These are phyloP conservation scores for Colletotrichum australisinense DNA, from an alignment of 2,329 filamentous ascomycete species.

Conservation along the genomic window DNA sequence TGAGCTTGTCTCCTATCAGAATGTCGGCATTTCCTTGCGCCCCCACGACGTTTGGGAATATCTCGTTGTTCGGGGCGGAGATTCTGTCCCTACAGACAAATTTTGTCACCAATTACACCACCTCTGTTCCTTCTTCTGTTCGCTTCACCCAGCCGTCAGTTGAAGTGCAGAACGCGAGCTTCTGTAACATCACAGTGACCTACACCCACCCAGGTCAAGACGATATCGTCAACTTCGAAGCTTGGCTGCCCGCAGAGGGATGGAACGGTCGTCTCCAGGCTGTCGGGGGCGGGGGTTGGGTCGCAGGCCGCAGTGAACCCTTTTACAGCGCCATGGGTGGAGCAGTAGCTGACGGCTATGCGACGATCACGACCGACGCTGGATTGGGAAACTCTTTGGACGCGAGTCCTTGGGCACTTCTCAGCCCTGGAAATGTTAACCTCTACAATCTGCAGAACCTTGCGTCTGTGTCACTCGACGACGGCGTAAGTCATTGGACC, in stretches of 20 bases:
- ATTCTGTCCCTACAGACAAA: background rate
- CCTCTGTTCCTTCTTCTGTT: background rate
- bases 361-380: constrained; percentile 38
- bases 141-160: constrained; percentile 15
- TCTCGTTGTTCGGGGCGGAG: constrained; percentile 11
- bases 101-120: constrained; percentile 14
- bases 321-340: constrained; percentile 36
- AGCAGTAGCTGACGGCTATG: constrained; percentile 37
- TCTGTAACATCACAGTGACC: constrained; percentile 44
- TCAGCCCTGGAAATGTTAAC: constrained; percentile 34
- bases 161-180: constrained; percentile 22
- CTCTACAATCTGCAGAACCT: constrained; percentile 47
- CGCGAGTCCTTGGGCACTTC: constrained; percentile 23
- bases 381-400: constrained; percentile 25
- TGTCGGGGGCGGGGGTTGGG: constrained; percentile 45
- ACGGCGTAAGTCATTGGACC: constrained; percentile 35
- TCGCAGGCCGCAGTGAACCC: constrained; percentile 35
- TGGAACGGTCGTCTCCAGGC: constrained; percentile 47
- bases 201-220: constrained; percentile 41
- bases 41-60: background rate
- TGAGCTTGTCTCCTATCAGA: no score
- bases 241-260: constrained; percentile 39
- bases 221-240: constrained; percentile 40
- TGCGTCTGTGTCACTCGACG: constrained; percentile 48
- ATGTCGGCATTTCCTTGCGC: background rate